Evolutionary conservation across 495 filamentous ascomycete species (phyloP).

Genomic region (Letharia columbiana): DNA sequence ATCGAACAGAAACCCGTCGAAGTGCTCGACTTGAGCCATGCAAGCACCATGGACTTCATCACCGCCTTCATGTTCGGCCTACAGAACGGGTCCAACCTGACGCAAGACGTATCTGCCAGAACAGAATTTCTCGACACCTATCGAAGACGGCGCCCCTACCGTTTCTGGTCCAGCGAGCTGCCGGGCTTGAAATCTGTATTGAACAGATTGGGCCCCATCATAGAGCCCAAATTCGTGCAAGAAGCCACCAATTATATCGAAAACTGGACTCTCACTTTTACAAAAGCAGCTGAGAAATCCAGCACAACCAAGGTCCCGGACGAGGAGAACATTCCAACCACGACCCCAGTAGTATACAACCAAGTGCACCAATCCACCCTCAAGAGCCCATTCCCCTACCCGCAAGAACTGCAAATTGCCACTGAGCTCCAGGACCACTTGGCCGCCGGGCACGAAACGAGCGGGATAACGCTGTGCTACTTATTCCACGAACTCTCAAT

Average conservation of each 20-base stretch:
- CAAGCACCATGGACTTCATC: slow-evolving; percentile 37
- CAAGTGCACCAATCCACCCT: slow-evolving; percentile 6
- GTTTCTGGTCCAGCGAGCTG: slow-evolving; percentile 70
- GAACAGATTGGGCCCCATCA: slow-evolving; percentile 30
- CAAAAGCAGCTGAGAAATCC: slow-evolving; percentile 1
- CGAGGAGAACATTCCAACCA: not conserved
- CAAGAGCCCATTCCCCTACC: not conserved
- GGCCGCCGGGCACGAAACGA: slow-evolving; percentile 71
- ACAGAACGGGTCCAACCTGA: slow-evolving; percentile 41
- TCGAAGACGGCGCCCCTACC: slow-evolving; percentile 32
- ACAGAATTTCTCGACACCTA: slow-evolving; percentile 49
- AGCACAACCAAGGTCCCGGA: not conserved
- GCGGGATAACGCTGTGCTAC: slow-evolving; percentile 65
- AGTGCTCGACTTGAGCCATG: slow-evolving; percentile 31
- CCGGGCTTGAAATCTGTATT: slow-evolving; percentile 46
- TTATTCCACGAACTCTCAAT: slow-evolving; percentile 58
- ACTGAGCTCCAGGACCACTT: slow-evolving; percentile 48
- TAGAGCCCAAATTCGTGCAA: slow-evolving; percentile 10
- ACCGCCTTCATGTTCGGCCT: slow-evolving; percentile 47
- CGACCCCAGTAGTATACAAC: slow-evolving; percentile 8
- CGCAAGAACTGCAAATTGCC: not conserved
- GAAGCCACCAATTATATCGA: slow-evolving; percentile 15
- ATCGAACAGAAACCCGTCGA: slow-evolving; percentile 24
- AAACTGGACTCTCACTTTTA: slow-evolving; percentile 4
- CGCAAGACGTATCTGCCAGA: slow-evolving; percentile 35